Evolutionary conservation across 202 grass and related monocot species (phyloP).

Genomic region (Miscanthus sacchariflorus): DNA sequence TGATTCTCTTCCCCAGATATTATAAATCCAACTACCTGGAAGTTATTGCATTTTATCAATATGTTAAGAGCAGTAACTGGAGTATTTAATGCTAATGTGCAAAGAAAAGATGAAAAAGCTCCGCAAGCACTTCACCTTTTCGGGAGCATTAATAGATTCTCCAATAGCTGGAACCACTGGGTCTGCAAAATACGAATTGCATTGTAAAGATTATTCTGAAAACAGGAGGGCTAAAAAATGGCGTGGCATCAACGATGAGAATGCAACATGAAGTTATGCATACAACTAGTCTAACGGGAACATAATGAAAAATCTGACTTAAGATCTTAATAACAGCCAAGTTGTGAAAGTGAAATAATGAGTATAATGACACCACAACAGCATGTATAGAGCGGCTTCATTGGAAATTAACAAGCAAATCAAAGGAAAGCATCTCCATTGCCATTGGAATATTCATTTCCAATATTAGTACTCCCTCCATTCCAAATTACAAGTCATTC

Average conservation of each 20-base stretch:
- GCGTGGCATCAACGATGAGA: slow-evolving; percentile 15
- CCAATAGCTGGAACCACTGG: slow-evolving; percentile 48
- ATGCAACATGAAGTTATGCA: background rate
- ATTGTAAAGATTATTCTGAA: slow-evolving; percentile 41
- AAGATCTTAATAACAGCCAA: slow-evolving; percentile 16
- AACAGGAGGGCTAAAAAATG: slow-evolving; percentile 26
- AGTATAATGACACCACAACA: background rate
- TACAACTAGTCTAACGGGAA: slow-evolving; percentile 3
- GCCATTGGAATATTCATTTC: slow-evolving; percentile 7
- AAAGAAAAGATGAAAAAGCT: slow-evolving; percentile 32
- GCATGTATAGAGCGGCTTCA: background rate
- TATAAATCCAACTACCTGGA: slow-evolving; percentile 81
- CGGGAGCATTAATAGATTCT: slow-evolving; percentile 65
- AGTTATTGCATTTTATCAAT: slow-evolving; percentile 45
- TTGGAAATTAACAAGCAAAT: slow-evolving; percentile 16
- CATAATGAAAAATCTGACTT: slow-evolving; percentile 7
- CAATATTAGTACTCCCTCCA: background rate
- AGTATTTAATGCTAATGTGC: background rate
- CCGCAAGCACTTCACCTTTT: slow-evolving; percentile 58
- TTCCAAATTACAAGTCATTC: too few relatives aligned
- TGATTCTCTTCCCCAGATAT: slow-evolving; percentile 58
- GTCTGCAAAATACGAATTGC: slow-evolving; percentile 71
- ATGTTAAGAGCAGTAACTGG: slow-evolving; percentile 33
- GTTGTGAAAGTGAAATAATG: background rate
- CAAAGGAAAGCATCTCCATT: background rate